Conservation (phyloP, 257 asterid genomes). For the Schizonepeta tenuifolia region DNA sequence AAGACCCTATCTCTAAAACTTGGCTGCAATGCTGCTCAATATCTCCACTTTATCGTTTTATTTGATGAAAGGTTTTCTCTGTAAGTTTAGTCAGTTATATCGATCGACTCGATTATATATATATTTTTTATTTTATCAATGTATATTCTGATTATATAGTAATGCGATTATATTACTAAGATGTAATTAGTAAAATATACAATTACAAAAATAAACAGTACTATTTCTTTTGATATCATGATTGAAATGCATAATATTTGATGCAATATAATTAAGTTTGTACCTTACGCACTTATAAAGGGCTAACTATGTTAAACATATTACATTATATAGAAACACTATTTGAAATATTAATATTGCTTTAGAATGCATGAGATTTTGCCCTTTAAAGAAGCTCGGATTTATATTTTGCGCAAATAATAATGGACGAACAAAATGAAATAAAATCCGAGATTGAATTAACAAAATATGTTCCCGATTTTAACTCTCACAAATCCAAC, state of each 20-base stretch:
- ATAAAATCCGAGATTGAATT: neutral
- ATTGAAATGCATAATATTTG: neutral
- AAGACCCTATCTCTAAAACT: slow-evolving; percentile 66
- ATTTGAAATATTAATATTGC: neutral
- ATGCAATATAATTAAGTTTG: no score
- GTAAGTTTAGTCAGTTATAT: neutral
- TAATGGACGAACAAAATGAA: neutral
- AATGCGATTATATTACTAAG: neutral
- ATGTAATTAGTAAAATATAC: neutral
- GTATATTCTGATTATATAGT: neutral
- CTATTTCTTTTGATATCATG: no score
- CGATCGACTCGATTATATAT: neutral
- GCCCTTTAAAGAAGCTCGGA: neutral
- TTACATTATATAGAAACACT: neutral
- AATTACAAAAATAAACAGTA: neutral
- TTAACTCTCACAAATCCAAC: no score
- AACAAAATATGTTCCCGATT: no score
- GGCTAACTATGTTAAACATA: no score
- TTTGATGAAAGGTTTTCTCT: neutral
- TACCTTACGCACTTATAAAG: no score
- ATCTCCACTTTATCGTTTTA: slow-evolving; percentile 27
- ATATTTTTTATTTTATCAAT: neutral
- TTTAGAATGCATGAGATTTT: neutral
- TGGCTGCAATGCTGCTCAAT: slow-evolving; percentile 41
- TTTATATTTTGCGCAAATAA: neutral